Base-by-base conservation (phyloP, 2,329 filamentous ascomycete genomes). In the Cryphonectria carpinicola region DNA sequence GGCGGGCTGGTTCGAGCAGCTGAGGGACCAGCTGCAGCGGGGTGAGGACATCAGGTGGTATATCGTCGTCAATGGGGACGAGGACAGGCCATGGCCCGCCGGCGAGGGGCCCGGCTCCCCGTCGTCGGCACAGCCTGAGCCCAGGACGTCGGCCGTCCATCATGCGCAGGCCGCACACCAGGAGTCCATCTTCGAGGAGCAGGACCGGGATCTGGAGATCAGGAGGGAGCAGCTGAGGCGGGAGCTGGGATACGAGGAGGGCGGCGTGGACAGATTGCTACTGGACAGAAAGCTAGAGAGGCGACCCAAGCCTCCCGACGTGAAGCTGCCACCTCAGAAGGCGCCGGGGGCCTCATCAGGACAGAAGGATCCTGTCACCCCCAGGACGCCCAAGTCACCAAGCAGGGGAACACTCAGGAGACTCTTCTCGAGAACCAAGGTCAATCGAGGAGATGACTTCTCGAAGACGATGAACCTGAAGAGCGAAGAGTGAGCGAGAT, bases 21-120 rank as follows among this genome's bases (percentile, higher is more conserved):
- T 91, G 75, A 83, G 88, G 43, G 86, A 89, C 76, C 81, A 86
- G 72, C 75, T 91, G 72, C 85, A 90, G 79, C 80, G 80, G n/a
- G 85, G 80, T 2, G 87, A 85, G 74, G 81, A 84, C n/a, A 86
- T 90, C 39, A 80, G 84, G 60, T 91, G 89, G 89, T 89, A 88
- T 74, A 80, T 91, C 1, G 88, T 91, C 11, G 86, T 89, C 22
- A 90, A 88, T 74, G 87, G 85, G 14, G 89, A 90, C 73, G 86
- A 88, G 75, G 85, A 86, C 76, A 86, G 90, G 17, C 82, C 83
- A 54, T 81, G 80, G 66, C 80, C 79, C 1, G 75, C 76, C 35
- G 77, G 76, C 35, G 56, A 37, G 17, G 54, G 64, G 17, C 67
- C 73, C 28, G 70, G 72, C 3, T n/a, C 46, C 4, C n/a, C 46